phyloP scores from a whole-genome alignment of 768 basidiomycete species.

The Leucogyrophana mollusca region DNA sequence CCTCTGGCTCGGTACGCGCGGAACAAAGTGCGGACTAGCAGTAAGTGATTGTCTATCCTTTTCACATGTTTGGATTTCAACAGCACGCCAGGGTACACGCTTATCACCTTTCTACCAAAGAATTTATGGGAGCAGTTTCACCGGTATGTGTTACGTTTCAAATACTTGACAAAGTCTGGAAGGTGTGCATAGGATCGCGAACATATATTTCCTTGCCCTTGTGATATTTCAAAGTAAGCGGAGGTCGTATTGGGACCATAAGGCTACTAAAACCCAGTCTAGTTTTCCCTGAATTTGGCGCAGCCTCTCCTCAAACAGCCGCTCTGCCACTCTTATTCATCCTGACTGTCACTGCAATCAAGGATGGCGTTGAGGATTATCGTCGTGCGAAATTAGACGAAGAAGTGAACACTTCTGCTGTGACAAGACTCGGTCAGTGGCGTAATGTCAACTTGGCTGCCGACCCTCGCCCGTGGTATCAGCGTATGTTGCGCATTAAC shows the following conservation, averaged over 20 bases:
- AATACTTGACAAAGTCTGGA: slow-evolving; percentile 3
- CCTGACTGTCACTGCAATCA: slow-evolving; percentile 84
- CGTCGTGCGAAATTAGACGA: slow-evolving; percentile 87
- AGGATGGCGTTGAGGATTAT: slow-evolving; percentile 95
- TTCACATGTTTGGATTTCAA: slow-evolving; percentile 1
- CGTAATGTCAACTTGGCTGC: slow-evolving; percentile 83
- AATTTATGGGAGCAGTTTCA: slow-evolving; percentile 95
- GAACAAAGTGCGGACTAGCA: slow-evolving; percentile 94
- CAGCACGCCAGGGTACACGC: slow-evolving; percentile 70
- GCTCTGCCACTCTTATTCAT: slow-evolving; percentile 89
- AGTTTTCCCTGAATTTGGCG: slow-evolving; percentile 93
- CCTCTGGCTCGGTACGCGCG: slow-evolving; percentile 77
- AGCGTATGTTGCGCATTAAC: slow-evolving; percentile 70
- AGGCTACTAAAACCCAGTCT: slow-evolving; percentile 10
- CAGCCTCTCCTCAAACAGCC: slow-evolving; percentile 76
- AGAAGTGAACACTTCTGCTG: slow-evolving; percentile 92
- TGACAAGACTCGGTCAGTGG: slow-evolving; percentile 88
- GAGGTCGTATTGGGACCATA: neutral
- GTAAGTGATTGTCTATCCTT: slow-evolving; percentile 46
- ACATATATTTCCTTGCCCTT: slow-evolving; percentile 87
- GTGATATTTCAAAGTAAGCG: slow-evolving; percentile 74
- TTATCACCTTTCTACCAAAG: slow-evolving; percentile 89
- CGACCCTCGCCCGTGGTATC: slow-evolving; percentile 74
- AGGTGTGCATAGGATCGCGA: slow-evolving; percentile 61
- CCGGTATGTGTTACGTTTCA: slow-evolving; percentile 44